Evolutionary conservation across 352 stramenopile genomes (phyloP), one percentile per base, ranked within the genome.

Genomic region (Pythium rhizo-oryzae): DNA sequence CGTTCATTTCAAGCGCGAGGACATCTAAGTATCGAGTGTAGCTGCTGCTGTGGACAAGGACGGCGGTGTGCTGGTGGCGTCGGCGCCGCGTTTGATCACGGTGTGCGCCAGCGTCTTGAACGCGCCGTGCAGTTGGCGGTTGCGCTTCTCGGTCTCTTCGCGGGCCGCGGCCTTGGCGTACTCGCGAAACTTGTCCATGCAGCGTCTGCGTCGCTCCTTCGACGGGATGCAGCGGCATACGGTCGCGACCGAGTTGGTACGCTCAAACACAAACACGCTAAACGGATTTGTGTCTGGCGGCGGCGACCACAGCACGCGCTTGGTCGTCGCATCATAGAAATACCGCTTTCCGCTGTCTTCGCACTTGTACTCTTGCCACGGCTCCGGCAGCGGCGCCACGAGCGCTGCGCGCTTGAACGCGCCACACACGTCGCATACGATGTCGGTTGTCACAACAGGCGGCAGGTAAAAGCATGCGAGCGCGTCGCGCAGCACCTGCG

Each of bases 171-270:
- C 67, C 28, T 78, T 49, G 8, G 80, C 78, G 46, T 84, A 79
- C 57, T 80, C 74, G 44, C 72, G 70, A 37, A 89, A 87, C 57
- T 88, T 85, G 39, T 85, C 70, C 77, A 87, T 83, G 15, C 85
- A 73, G n/a, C 77, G 74, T 1, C 62, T 41, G 0, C 81, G 78
- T 9, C 76, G 67, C 28, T 89, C 78, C 24, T 73, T 72, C 30
- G 83, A 89, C 39, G 79, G 83, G 15, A 86, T 89, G 49, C 81
- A 91, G 56, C 64, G 78, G 21, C 81, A 91, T 8, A 91, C 69
- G n/a, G 70, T 86, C 24, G 67, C 75, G 9, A 88, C 70, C 8
- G 83, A 87, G 55, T 86, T 87, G 1, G 81, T 90, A 43, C 72
- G 72, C 47, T 85, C 73, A 60, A 90, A 91, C 1, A 90, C 83